phyloP scores from a whole-genome alignment of 2,329 filamentous ascomycete species.

The Xenoacremonium recifei region DNA sequence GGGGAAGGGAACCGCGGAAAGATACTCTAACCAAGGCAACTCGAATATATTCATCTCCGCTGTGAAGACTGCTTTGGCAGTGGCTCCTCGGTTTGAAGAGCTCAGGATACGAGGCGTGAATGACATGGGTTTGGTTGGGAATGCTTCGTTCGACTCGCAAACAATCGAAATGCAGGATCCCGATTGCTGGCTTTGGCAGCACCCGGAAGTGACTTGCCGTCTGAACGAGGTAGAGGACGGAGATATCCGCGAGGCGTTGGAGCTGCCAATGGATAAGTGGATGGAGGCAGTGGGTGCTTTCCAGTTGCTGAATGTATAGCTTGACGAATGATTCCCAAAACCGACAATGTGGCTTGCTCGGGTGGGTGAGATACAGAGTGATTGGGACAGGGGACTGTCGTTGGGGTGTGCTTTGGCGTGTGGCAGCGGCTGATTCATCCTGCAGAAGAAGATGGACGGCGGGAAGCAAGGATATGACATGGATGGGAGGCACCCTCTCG shows the following conservation, averaged over 20 bases:
- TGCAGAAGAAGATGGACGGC: conserved; percentile 1
- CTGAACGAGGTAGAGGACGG: conserved; percentile 7
- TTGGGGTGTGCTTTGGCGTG: conserved; percentile 1
- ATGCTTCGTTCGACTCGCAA: conserved; percentile 15
- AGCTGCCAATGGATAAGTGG: conserved; percentile 17
- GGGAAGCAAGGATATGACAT: background rate
- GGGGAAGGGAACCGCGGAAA: background rate
- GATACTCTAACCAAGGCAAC: conserved; percentile 3
- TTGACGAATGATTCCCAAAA: conserved; percentile 12
- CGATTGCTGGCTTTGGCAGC: conserved; percentile 9
- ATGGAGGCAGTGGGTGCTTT: conserved; percentile 12
- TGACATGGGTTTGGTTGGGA: conserved; percentile 9
- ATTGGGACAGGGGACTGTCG: conserved; percentile 11
- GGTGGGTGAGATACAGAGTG: conserved; percentile 12
- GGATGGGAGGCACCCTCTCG: no score
- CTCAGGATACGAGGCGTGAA: no score
- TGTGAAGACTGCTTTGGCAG: conserved; percentile 12
- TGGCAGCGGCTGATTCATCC: conserved; percentile 3
- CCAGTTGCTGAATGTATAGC: no score
- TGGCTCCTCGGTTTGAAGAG: conserved; percentile 17
- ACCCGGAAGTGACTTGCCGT: conserved; percentile 6
- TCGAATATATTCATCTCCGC: conserved; percentile 16
- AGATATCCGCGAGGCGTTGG: conserved; percentile 14
- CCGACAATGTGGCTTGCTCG: conserved; percentile 4
- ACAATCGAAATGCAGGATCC: conserved; percentile 15